Evolutionary conservation across 1,284 basidiomycete species (phyloP).

Genomic region (Apiotrichum gracile): DNA sequence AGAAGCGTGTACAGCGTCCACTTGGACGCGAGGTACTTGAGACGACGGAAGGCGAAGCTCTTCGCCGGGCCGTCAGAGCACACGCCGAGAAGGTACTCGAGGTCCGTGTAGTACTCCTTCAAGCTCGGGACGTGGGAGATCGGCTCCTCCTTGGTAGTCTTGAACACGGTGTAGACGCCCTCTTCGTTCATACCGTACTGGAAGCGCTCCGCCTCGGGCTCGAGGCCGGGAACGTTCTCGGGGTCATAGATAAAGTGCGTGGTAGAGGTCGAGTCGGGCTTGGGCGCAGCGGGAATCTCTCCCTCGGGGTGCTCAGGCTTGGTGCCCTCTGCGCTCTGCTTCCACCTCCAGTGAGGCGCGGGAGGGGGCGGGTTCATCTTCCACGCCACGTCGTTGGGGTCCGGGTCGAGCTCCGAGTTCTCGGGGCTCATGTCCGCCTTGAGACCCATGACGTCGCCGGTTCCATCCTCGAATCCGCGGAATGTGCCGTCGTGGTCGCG

Average conservation of each 20-base stretch:
- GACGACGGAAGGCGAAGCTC: constrained; percentile 85
- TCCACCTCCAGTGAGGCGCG: constrained; percentile 88
- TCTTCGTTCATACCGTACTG: constrained; percentile 71
- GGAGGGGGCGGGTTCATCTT: constrained; percentile 83
- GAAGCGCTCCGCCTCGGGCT: constrained; percentile 44
- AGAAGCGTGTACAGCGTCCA: constrained; percentile 90
- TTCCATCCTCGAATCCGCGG: constrained; percentile 54
- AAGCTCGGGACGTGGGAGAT: constrained; percentile 77
- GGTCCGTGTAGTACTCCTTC: constrained; percentile 89
- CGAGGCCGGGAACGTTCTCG: constrained; percentile 63
- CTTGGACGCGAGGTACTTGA: constrained; percentile 92
- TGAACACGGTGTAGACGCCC: constrained; percentile 79
- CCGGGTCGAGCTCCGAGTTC: constrained; percentile 22
- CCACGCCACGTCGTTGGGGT: constrained; percentile 52
- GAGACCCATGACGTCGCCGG: constrained; percentile 62
- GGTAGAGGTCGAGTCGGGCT: constrained; percentile 9
- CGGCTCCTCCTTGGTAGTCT: constrained; percentile 43
- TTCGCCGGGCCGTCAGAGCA: constrained; percentile 93
- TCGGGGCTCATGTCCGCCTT: constrained; percentile 56
- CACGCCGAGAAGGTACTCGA: constrained; percentile 81
- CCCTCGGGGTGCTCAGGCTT: constrained; percentile 32
- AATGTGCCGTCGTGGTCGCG: constrained; percentile 76
- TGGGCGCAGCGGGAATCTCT: constrained; percentile 16
- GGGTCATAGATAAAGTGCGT: constrained; percentile 53
- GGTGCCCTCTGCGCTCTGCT: constrained; percentile 48